Percentiles rank a stretch among this genome's conserved stretches.
phyloP scores from a whole-genome alignment of 371 early-diverging fungal genomes.

The Nematocida sp. region DNA sequence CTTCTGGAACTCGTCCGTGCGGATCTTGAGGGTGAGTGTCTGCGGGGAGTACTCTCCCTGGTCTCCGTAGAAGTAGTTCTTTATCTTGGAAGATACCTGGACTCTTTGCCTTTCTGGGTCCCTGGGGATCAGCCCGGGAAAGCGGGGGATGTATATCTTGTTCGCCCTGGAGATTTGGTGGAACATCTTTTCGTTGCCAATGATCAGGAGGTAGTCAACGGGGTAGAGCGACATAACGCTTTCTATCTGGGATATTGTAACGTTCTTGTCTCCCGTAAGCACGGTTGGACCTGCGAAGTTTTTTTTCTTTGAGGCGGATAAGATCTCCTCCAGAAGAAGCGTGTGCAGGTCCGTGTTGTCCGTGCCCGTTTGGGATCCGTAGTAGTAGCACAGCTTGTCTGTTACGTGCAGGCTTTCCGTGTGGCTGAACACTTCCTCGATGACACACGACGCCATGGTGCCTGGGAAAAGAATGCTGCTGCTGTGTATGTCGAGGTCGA shows the following conservation, averaged over 20 bases:
- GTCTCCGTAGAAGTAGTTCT: constrained; percentile 62
- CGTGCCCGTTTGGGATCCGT: constrained; percentile 5
- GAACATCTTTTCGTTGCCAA: constrained; percentile 62
- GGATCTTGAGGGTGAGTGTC: constrained; percentile 50
- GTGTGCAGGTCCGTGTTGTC: constrained; percentile 38
- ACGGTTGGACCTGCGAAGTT: constrained; percentile 5
- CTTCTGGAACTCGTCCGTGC: not conserved
- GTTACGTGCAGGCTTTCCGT: not conserved
- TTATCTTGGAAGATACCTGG: constrained; percentile 49
- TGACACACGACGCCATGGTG: not conserved
- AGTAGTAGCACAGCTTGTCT: constrained; percentile 35
- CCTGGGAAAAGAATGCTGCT: constrained; percentile 38
- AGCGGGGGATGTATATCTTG: constrained; percentile 44
- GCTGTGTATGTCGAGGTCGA: constrained; percentile 34
- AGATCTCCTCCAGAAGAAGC: constrained; percentile 4
- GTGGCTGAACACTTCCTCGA: constrained; percentile 29
- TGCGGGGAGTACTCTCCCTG: constrained; percentile 56
- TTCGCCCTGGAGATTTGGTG: constrained; percentile 28
- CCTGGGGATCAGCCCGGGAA: constrained; percentile 24
- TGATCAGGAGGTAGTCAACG: constrained; percentile 52
- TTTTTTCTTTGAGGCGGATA: not conserved
- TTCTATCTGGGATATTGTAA: constrained; percentile 30
- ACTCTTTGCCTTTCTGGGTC: constrained; percentile 55
- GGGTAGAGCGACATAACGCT: constrained; percentile 44
- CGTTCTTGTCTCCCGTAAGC: constrained; percentile 36